Evolutionary conservation across 2,329 filamentous ascomycete genomes (phyloP).

Genomic region (Botrytis byssoidea): DNA sequence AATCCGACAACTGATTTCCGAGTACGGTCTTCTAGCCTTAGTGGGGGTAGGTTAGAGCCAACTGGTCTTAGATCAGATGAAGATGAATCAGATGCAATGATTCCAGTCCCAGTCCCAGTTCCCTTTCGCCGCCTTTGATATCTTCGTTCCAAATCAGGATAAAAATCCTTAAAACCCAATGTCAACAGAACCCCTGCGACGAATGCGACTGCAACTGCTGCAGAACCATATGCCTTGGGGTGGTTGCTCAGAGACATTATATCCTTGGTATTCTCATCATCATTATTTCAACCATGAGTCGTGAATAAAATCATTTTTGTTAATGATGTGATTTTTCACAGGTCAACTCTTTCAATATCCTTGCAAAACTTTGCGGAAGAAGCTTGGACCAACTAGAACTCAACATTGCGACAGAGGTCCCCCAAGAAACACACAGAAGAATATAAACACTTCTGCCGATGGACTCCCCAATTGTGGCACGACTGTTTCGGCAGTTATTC

Average conservation of each 20-base stretch:
- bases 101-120: conserved; percentile 21
- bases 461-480: conserved; percentile 77
- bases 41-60: conserved; percentile 41
- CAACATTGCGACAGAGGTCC: conserved; percentile 22
- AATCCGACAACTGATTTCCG: conserved; percentile 35
- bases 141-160: conserved; percentile 68
- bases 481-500: conserved; percentile 83
- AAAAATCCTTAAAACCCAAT: conserved; percentile 75
- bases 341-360: conserved; percentile 10
- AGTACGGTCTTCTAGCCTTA: conserved; percentile 58
- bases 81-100: conserved; percentile 20
- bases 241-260: conserved; percentile 61
- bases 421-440: conserved; percentile 25
- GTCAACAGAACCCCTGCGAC: conserved; percentile 73
- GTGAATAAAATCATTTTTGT: not conserved
- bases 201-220: conserved; percentile 71
- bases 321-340: conserved; percentile 15
- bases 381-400: conserved; percentile 42
- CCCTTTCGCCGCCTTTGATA: conserved; percentile 50
- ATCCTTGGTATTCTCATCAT: conserved; percentile 26
- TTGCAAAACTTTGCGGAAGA: conserved; percentile 25
- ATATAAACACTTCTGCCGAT: conserved; percentile 42
- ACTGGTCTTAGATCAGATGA: conserved; percentile 31
- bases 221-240: conserved; percentile 60
- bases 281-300: conserved; percentile 9